phyloP scores from a whole-genome alignment of 495 filamentous ascomycete species.

The Mycothermus thermophilus region DNA sequence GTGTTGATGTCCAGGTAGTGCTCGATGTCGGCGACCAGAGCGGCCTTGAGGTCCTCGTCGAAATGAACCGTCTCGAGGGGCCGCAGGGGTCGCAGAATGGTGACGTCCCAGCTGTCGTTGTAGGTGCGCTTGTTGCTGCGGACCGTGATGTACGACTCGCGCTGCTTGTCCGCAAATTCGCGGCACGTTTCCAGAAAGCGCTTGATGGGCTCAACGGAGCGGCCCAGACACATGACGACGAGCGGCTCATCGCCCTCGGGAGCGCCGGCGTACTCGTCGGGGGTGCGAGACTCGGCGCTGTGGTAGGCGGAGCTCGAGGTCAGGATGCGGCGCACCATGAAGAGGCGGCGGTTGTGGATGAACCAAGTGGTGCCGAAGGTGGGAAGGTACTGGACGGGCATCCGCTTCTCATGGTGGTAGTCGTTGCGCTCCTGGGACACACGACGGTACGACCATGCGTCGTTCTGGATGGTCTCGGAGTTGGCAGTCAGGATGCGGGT shows the following conservation, averaged over 20 bases:
- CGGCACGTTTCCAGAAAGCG: slow-evolving; percentile 27
- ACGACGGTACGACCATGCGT: slow-evolving; percentile 14
- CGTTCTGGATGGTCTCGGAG: slow-evolving; percentile 22
- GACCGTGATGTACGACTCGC: slow-evolving; percentile 31
- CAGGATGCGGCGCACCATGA: slow-evolving; percentile 27
- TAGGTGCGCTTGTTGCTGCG: slow-evolving; percentile 16
- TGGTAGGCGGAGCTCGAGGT: slow-evolving; percentile 9
- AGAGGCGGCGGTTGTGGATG: slow-evolving; percentile 26
- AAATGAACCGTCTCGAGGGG: slow-evolving; percentile 35
- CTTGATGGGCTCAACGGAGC: slow-evolving; percentile 33
- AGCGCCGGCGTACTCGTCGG: slow-evolving; percentile 27
- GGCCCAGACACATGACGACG: slow-evolving; percentile 32
- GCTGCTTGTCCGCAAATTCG: slow-evolving; percentile 33
- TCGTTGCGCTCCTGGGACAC: slow-evolving; percentile 24
- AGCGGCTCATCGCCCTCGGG: slow-evolving; percentile 32
- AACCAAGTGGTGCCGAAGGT: slow-evolving; percentile 33
- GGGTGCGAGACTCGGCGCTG: slow-evolving; percentile 8
- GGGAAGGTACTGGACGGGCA: slow-evolving; percentile 32
- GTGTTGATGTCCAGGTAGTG: slow-evolving; percentile 66
- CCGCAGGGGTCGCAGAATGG: slow-evolving; percentile 30
- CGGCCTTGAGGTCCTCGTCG: slow-evolving; percentile 45
- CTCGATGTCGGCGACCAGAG: slow-evolving; percentile 57
- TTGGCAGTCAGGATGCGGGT: slow-evolving; percentile 29
- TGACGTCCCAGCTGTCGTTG: slow-evolving; percentile 29
- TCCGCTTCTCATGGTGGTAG: slow-evolving; percentile 27